Conservation (phyloP, 2,329 filamentous ascomycete genomes). For the Aureobasidium uvarum region DNA sequence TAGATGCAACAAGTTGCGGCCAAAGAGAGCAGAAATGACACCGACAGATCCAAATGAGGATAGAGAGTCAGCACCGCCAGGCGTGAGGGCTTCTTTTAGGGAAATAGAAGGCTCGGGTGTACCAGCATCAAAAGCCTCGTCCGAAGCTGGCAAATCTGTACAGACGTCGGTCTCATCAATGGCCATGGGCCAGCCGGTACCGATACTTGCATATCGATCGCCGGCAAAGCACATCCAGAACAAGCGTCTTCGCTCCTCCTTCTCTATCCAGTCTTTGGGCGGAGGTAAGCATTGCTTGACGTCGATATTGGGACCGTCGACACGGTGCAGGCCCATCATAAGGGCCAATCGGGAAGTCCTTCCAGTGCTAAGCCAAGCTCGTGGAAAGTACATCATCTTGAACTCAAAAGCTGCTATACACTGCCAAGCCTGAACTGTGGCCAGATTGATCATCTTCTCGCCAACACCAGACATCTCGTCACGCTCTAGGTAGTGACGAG, state of each 20-base stretch:
- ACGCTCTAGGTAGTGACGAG: slow-evolving; percentile 83
- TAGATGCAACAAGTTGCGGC: slow-evolving; percentile 84
- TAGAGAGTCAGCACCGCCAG: slow-evolving; percentile 69
- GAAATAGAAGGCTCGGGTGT: slow-evolving; percentile 69
- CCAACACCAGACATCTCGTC: slow-evolving; percentile 93
- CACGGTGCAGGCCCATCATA: slow-evolving; percentile 88
- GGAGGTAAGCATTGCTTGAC: slow-evolving; percentile 89
- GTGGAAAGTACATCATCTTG: slow-evolving; percentile 95
- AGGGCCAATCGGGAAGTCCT: slow-evolving; percentile 75
- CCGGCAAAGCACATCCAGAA: slow-evolving; percentile 94
- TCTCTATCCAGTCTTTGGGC: slow-evolving; percentile 89
- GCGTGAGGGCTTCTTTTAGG: slow-evolving; percentile 66
- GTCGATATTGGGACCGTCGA: slow-evolving; percentile 79
- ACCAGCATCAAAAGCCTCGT: slow-evolving; percentile 81
- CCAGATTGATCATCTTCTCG: slow-evolving; percentile 80
- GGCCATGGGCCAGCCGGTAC: slow-evolving; percentile 95
- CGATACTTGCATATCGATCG: slow-evolving; percentile 91
- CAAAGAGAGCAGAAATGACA: slow-evolving; percentile 84
- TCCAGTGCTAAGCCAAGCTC: slow-evolving; percentile 91
- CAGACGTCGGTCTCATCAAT: slow-evolving; percentile 89
- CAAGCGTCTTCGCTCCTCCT: slow-evolving; percentile 83
- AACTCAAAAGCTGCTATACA: slow-evolving; percentile 85
- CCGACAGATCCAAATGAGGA: slow-evolving; percentile 78
- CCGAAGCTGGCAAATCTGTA: slow-evolving; percentile 78
- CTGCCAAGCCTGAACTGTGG: slow-evolving; percentile 81